phyloP scores from a whole-genome alignment of 768 basidiomycete genomes.

The Termitomyces sp. region DNA sequence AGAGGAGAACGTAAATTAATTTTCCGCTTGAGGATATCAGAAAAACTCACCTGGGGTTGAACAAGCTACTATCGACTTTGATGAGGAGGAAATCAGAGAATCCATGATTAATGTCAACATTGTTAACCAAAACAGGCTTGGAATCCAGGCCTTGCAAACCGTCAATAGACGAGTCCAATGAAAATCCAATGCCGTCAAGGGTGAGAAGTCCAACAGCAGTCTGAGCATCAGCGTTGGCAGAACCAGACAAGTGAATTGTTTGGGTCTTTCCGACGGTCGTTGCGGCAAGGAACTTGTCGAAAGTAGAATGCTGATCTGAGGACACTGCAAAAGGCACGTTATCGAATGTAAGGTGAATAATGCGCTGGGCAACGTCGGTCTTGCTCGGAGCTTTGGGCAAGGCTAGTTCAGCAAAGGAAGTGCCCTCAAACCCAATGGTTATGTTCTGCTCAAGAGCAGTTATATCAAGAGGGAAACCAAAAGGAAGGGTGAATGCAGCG shows the following conservation, averaged over 20 bases:
- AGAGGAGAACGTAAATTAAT: background rate
- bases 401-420: slow-evolving; percentile 52
- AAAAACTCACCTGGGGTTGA: slow-evolving; percentile 53
- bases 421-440: slow-evolving; percentile 42
- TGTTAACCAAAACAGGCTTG: slow-evolving; percentile 47
- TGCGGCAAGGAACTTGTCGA: slow-evolving; percentile 56
- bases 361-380: slow-evolving; percentile 58
- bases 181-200: slow-evolving; percentile 51
- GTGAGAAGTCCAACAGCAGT: slow-evolving; percentile 64
- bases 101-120: slow-evolving; percentile 64
- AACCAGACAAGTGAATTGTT: slow-evolving; percentile 47
- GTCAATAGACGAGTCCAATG: slow-evolving; percentile 49
- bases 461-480: slow-evolving; percentile 66
- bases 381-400: slow-evolving; percentile 51
- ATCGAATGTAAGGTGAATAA: slow-evolving; percentile 55
- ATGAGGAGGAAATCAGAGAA: slow-evolving; percentile 65
- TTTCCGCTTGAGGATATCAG: slow-evolving; percentile 13
- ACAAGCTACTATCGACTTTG: slow-evolving; percentile 52
- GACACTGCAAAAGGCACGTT: slow-evolving; percentile 57
- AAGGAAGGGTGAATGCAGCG: slow-evolving; percentile 63
- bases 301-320: slow-evolving; percentile 39
- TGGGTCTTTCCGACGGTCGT: slow-evolving; percentile 45
- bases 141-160: slow-evolving; percentile 62
- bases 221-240: slow-evolving; percentile 48
- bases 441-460: slow-evolving; percentile 55